These are phyloP conservation scores for Apiospora hydei DNA, from an alignment of 2,329 filamentous ascomycete species.

Conservation along the genomic window DNA sequence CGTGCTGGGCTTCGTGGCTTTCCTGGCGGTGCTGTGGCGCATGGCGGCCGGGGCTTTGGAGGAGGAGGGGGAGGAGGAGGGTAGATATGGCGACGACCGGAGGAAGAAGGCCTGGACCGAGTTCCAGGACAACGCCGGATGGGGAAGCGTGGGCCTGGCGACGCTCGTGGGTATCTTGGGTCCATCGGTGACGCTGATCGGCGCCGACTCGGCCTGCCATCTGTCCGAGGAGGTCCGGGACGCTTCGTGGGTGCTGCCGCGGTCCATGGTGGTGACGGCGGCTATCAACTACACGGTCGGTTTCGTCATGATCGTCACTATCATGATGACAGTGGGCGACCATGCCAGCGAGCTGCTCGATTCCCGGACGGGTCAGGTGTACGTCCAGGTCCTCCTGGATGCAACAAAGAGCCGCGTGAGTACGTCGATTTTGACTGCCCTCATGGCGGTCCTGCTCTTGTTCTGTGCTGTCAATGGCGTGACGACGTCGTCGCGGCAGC, in stretches of 20 bases:
- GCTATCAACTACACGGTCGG: constrained; percentile 41
- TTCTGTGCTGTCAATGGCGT: constrained; percentile 47
- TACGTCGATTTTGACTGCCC: constrained; percentile 54
- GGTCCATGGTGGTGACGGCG: constrained; percentile 43
- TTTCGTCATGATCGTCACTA: constrained; percentile 46
- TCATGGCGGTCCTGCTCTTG: constrained; percentile 49
- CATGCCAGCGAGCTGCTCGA: constrained; percentile 36
- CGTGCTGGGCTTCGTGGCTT: constrained; percentile 51
- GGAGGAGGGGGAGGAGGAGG: not conserved
- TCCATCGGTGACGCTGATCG: constrained; percentile 44
- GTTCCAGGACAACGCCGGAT: constrained; percentile 42
- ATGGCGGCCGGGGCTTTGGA: constrained; percentile 38
- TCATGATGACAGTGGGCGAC: constrained; percentile 45
- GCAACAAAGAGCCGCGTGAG: constrained; percentile 45
- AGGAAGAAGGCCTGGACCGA: constrained; percentile 39
- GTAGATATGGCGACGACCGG: not conserved
- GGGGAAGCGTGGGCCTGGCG: constrained; percentile 43
- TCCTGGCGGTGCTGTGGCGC: constrained; percentile 49
- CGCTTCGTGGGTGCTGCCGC: constrained; percentile 41
- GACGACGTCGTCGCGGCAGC: constrained; percentile 45
- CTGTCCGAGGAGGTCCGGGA: constrained; percentile 48
- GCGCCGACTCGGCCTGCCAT: constrained; percentile 41
- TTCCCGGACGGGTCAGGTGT: constrained; percentile 41
- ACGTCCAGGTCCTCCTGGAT: constrained; percentile 42
- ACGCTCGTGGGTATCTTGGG: constrained; percentile 49